phyloP scores from a whole-genome alignment of 2,329 filamentous ascomycete species.

The Aspergillus awamori region DNA sequence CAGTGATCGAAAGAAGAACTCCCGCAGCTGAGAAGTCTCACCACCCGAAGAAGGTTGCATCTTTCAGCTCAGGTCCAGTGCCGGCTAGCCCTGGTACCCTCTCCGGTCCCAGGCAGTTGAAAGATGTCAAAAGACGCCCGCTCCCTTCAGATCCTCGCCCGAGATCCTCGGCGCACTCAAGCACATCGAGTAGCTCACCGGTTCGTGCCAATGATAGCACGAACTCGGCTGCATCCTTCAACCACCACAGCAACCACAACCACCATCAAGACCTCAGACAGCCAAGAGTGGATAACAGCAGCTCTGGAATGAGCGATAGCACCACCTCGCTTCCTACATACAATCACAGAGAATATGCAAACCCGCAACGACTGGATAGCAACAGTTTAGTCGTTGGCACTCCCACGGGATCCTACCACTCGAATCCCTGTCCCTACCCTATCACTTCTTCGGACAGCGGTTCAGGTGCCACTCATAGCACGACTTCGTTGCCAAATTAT shows the following conservation, averaged over 20 bases:
- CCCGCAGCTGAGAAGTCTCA: slow-evolving; percentile 41
- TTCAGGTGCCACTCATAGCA: no score
- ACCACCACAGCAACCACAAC: background rate
- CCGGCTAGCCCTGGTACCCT: slow-evolving; percentile 23
- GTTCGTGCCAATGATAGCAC: no score
- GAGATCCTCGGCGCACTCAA: background rate
- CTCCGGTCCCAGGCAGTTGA: slow-evolving; percentile 55
- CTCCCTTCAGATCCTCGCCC: slow-evolving; percentile 71
- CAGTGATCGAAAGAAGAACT: slow-evolving; percentile 58
- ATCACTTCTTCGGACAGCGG: no score
- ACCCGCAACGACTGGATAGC: no score
- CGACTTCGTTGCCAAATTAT: no score
- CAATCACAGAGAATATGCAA: no score
- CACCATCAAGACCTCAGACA: slow-evolving; percentile 38
- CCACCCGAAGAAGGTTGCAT: slow-evolving; percentile 31
- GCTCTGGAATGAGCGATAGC: slow-evolving; percentile 28
- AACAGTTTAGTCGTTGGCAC: no score
- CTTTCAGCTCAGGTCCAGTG: slow-evolving; percentile 13
- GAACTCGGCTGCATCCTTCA: no score
- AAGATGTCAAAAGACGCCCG: slow-evolving; percentile 78
- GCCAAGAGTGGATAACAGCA: slow-evolving; percentile 33
- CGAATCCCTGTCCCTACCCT: no score
- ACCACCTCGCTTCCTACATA: slow-evolving; percentile 15
- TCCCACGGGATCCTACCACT: no score
- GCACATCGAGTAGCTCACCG: no score